phyloP scores from a whole-genome alignment of 768 basidiomycete genomes.

The Rhodosporidiobolus odoratus region DNA sequence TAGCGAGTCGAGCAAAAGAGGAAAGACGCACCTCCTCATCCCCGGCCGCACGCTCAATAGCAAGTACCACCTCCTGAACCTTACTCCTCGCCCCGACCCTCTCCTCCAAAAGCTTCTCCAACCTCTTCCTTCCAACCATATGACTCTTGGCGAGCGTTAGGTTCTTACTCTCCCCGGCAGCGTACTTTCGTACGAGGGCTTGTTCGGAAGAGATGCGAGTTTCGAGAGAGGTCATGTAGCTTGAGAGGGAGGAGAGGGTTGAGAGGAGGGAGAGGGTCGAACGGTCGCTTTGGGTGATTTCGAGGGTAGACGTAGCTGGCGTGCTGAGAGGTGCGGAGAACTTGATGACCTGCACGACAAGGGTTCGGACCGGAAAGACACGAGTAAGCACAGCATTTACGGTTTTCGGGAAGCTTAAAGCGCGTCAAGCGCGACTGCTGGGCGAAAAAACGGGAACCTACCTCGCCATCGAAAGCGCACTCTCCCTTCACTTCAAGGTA shows the following conservation, averaged over 20 bases:
- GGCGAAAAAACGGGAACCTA: background rate
- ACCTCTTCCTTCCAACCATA: slow-evolving; percentile 7
- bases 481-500: slow-evolving; percentile 15
- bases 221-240: slow-evolving; percentile 29
- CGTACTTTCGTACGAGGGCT: background rate
- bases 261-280: slow-evolving; percentile 26
- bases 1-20: background rate
- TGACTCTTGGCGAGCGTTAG: slow-evolving; percentile 26
- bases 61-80: slow-evolving; percentile 23
- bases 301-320: background rate
- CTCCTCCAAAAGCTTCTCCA: slow-evolving; percentile 27
- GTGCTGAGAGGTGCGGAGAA: slow-evolving; percentile 18
- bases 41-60: slow-evolving; percentile 28
- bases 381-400: background rate
- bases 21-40: slow-evolving; percentile 29
- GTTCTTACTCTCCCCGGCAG: slow-evolving; percentile 8
- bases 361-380: background rate
- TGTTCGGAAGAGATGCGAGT: slow-evolving; percentile 16
- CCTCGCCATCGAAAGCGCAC: slow-evolving; percentile 27
- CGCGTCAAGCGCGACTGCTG: no score
- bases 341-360: slow-evolving; percentile 30
- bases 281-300: slow-evolving; percentile 23
- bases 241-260: slow-evolving; percentile 20
- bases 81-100: slow-evolving; percentile 18
- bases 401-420: background rate